These are phyloP conservation scores for Besnoitia besnoiti DNA, from an alignment of 169 alveolate genomes.

Conservation along the genomic window DNA sequence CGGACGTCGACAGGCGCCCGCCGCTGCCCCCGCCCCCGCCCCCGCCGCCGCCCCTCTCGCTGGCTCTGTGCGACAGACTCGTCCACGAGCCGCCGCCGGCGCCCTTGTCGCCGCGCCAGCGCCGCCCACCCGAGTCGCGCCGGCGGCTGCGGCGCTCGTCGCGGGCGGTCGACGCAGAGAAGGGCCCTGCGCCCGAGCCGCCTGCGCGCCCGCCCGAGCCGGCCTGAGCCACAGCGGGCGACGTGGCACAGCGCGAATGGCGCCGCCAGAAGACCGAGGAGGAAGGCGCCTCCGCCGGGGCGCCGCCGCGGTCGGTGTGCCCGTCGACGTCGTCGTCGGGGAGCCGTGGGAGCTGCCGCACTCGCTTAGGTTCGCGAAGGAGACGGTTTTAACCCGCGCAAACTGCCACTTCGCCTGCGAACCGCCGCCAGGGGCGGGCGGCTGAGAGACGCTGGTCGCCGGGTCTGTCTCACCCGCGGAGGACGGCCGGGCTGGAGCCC, in stretches of 20 bases:
- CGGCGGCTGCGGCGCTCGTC: not conserved
- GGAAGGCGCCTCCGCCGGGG: no score
- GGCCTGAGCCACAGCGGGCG: no score
- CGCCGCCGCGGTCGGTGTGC: no score
- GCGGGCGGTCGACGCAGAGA: not conserved
- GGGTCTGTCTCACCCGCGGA: not conserved
- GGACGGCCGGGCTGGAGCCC: no score
- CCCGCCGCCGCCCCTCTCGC: not conserved
- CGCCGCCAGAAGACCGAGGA: no score
- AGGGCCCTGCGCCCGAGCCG: not conserved
- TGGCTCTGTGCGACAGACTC: not conserved
- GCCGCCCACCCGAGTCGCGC: not conserved
- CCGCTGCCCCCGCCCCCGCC: not conserved
- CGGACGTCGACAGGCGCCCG: not conserved
- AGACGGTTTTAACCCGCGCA: constrained; percentile 48
- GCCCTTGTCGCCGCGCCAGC: not conserved
- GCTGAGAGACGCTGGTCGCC: not conserved
- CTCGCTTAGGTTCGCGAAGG: constrained; percentile 42
- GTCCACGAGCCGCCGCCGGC: not conserved
- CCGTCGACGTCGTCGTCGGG: not conserved
- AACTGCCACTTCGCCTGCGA: no score
- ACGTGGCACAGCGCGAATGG: no score
- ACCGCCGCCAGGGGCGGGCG: not conserved
- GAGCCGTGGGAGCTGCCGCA: constrained; percentile 5
- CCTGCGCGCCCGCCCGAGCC: no score